Evolutionary conservation across 2,329 filamentous ascomycete species (phyloP), one percentile per base, ranked within the genome.

Genomic region (Aspergillus sp.): DNA sequence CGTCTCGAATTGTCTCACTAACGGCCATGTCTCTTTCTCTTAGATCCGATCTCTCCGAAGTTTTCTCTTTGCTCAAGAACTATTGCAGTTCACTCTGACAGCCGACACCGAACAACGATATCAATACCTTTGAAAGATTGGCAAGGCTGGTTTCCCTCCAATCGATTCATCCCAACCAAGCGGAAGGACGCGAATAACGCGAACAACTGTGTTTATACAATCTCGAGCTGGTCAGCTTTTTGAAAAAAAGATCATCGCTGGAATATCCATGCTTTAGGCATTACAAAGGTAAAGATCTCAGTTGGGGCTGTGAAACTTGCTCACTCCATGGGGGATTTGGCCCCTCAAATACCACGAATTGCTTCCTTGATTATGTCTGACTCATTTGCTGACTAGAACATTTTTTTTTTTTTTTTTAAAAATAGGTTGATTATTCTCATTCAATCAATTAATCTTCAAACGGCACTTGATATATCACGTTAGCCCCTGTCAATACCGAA

Each of bases 31-130:
- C 28, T 27, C 37, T 39, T 27, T n/a, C 28, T 33, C 19, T 35
- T 42, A 54, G 51, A 49, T 48, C 32, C 33, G 36, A 45, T 27
- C 42, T 32, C 41, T 39, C 43, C 28, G 30, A 49, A 35, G 29
- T 33, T 37, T 40, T 26, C 36, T 32, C 35, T 27, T 43, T 37
- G 13, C 32, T 35, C 39, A 38, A 27, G 11, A 33, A 29, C 32
- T 27, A 44, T 42, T 28, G 33, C 33, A 19, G 7, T 19, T 19
- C 33, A n/a, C 33, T 19, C 19, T 19, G 19, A 19, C 19, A 19
- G 19, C 19, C 19, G 19, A 2, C 19, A 19, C 19, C 19, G 19
- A 19, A 19, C 19, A 19, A 19, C 19, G 19, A 19, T 19, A 19
- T 19, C 19, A 19, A 19, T 19, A 19, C 19, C 19, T 19, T 19